Evolutionary conservation across 139 green algal species (phyloP).

Genomic region (Diplosphaera chodatii): DNA sequence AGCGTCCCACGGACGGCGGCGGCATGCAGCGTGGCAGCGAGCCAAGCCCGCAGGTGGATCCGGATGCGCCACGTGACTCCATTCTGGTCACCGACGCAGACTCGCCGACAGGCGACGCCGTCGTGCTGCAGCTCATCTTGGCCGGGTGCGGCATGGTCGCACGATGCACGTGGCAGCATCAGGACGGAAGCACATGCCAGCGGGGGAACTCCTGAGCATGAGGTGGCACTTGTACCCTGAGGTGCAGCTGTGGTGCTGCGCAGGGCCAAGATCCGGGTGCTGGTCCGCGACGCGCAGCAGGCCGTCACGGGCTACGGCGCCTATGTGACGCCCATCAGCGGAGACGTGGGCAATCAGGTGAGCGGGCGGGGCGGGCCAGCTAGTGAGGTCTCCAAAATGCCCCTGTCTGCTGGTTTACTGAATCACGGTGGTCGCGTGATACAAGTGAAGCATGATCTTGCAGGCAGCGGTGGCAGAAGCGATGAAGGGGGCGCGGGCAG

Average conservation of each 20-base stretch:
- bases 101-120: slow-evolving; percentile 40
- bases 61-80: slow-evolving; percentile 4
- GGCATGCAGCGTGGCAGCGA: slow-evolving; percentile 3
- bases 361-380: too few relatives aligned
- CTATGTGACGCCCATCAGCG: slow-evolving; percentile 34
- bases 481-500: slow-evolving; percentile 14
- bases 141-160: slow-evolving; percentile 26
- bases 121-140: slow-evolving; percentile 68
- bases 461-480: slow-evolving; percentile 6
- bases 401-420: too few relatives aligned
- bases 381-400: too few relatives aligned
- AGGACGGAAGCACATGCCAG: too few relatives aligned
- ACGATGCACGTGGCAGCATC: too few relatives aligned
- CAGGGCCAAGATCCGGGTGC: slow-evolving; percentile 31
- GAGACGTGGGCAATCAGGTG: slow-evolving; percentile 3
- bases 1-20: slow-evolving; percentile 13
- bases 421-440: too few relatives aligned
- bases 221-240: too few relatives aligned
- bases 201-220: too few relatives aligned
- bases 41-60: not conserved
- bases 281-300: slow-evolving; percentile 26
- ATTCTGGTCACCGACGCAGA: slow-evolving; percentile 62
- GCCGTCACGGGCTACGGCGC: slow-evolving; percentile 39
- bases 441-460: too few relatives aligned
- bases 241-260: too few relatives aligned